Evolutionary conservation across 2,329 filamentous ascomycete genomes (phyloP).

Genomic region (Colletotrichum graminicola): DNA sequence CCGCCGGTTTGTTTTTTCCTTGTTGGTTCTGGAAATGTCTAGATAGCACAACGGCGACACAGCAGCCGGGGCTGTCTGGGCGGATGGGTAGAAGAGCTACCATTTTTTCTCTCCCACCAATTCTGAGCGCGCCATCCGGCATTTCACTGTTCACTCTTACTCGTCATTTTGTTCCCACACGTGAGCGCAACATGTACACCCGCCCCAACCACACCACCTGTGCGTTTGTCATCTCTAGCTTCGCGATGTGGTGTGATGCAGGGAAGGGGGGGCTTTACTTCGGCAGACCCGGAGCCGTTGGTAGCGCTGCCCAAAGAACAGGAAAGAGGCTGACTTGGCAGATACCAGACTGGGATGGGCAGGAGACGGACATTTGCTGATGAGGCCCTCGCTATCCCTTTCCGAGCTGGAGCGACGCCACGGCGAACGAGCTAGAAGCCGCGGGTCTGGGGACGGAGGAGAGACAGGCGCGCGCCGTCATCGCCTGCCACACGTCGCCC

Average conservation of each 20-base stretch:
- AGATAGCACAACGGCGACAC: constrained; percentile 3
- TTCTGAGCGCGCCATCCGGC: constrained; percentile 8
- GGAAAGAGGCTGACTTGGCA: neutral
- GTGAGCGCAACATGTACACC: neutral
- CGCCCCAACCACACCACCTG: neutral
- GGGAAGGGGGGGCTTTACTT: neutral
- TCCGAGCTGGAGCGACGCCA: constrained; percentile 12
- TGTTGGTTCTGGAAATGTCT: neutral
- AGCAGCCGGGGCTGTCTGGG: neutral
- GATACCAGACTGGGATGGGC: neutral
- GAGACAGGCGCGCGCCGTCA: too few species aligned
- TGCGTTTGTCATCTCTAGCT: neutral
- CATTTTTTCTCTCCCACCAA: neutral
- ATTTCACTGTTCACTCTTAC: neutral
- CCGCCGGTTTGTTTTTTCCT: neutral
- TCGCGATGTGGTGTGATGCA: neutral
- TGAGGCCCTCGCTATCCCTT: neutral
- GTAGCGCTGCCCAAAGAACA: neutral
- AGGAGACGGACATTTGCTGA: neutral
- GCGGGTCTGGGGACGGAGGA: neutral
- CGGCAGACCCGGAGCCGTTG: constrained; percentile 25
- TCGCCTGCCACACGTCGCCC: too few species aligned
- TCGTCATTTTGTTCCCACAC: neutral
- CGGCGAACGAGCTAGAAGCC: constrained; percentile 5
- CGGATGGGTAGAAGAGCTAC: neutral